These are phyloP conservation scores for Echium plantagineum DNA, from an alignment of 257 asterid genomes.

Conservation along the genomic window DNA sequence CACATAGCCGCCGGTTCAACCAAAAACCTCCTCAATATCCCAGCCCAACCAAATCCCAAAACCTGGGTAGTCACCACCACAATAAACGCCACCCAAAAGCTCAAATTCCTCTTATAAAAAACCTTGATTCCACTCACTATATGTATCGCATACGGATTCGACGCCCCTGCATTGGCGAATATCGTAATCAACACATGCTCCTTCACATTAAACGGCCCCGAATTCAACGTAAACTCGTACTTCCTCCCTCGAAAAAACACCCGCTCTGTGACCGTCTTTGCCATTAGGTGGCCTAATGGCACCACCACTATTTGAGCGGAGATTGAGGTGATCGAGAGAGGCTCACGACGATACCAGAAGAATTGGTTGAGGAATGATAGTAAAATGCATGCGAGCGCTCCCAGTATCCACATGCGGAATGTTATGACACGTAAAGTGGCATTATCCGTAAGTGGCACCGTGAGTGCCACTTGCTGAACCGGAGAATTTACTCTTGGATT, in stretches of 20 bases:
- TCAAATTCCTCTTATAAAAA: conserved; percentile 51
- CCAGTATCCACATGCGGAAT: conserved; percentile 82
- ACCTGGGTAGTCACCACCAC: conserved; percentile 86
- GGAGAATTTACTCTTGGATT: conserved; percentile 21
- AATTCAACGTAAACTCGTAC: conserved; percentile 69
- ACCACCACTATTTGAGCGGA: conserved; percentile 92
- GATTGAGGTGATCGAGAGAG: conserved; percentile 71
- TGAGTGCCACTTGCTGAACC: conserved; percentile 46
- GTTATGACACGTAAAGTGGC: conserved; percentile 64
- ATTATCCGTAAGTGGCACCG: conserved; percentile 68
- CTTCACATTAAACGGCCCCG: conserved; percentile 85
- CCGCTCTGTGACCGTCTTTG: conserved; percentile 52
- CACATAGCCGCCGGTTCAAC: conserved; percentile 99
- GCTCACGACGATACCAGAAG: conserved; percentile 85
- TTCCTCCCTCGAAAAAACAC: conserved; percentile 44
- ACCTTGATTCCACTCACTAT: conserved; percentile 71
- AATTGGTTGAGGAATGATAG: conserved; percentile 86
- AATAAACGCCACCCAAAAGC: conserved; percentile 57
- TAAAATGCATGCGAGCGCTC: conserved; percentile 58
- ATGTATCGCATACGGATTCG: conserved; percentile 72
- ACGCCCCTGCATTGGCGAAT: conserved; percentile 86
- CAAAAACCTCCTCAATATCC: conserved; percentile 65
- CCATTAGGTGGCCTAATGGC: conserved; percentile 88
- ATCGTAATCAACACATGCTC: conserved; percentile 87
- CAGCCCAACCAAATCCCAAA: conserved; percentile 97